Evolutionary conservation across 2,329 filamentous ascomycete species (phyloP), one percentile per base, ranked within the genome.

Genomic region (Alternaria sp.): DNA sequence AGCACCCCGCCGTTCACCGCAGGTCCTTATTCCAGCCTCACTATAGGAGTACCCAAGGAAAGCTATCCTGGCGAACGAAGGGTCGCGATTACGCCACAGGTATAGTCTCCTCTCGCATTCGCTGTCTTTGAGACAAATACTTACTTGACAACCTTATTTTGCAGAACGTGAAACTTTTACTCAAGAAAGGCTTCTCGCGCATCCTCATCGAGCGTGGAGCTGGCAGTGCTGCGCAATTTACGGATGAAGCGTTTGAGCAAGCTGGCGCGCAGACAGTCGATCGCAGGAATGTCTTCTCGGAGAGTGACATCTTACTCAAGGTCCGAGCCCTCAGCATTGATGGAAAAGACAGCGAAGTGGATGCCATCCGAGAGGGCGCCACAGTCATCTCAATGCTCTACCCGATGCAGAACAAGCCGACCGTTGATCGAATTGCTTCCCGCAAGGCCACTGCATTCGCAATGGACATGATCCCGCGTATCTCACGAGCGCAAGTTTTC

Each of bases 391-490:
- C 92, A 3, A 92, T 97, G 75, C 81, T 97, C 26, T 93, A 96
- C 76, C 93, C 93, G 0, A 86, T 89, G 7, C 92, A 95, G 81
- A 96, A 96, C 79, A 90, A 88, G 79, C 83, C 87, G 9, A 82
- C 95, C 6, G 90, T 97, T 10, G 87, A 93, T 63, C 89, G 88
- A 62, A 86, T 96, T 63, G 89, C 92, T 25, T 84, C 85, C 40
- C 88, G 88, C 52, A 90, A 90, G 26, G 89, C 90, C 2, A 96
- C 92, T 1, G 83, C 88, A 15, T 96, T 97, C 76, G 93, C 93
- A 21, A 97, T 97, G 93, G 93, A 97, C 76, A 91, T 94, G 89
- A 91, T 97, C 56, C 93, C 93, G 15, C 89, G 93, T 44, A 97
- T 97, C 71, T 96, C 93, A 1, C 88, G 93, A 50, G 93, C 93